Base-by-base conservation (phyloP, 805 yeast species). In the Metschnikowia proteae region DNA sequence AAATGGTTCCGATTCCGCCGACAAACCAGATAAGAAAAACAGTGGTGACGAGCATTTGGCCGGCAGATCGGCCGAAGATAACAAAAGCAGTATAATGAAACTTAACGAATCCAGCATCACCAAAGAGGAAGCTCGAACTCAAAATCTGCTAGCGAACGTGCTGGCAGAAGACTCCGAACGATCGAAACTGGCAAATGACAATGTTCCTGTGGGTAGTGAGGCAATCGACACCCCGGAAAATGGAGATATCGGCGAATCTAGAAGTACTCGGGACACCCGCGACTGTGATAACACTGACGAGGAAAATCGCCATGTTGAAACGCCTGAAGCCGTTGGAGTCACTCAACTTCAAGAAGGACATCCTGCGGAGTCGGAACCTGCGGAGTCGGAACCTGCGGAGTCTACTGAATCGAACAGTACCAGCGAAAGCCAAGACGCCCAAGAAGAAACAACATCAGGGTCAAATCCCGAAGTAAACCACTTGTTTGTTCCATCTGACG, bases 401-500 rank as follows among this genome's bases (percentile, higher is more conserved):
- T 27, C 32, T 27, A 13, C 32, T 8, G 31, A 5, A 41, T 11
- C 44, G 10, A 32, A 31, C n/a, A 13, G n/a, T 23, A 8, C 13
- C 11, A 17, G n/a, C 6, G 37, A 31, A 13, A 26, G 6, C 8
- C 8, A 30, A 41, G 37, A 32, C 47, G 13, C 22, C 17, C 48
- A 50, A 9, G 27, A 9, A 11, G 30, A 27, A 39, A 11, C 52
- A n/a, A 7, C 13, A 4, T 11, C 45, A 7, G 11, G 30, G 43
- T 29, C 9, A 33, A 17, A 13, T 6, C 45, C 33, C 13, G 54
- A 46, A 13, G 37, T 45, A 5, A 51, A 53, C 31, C 45, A 42
- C 8, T 36, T 55, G 33, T 54, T 54, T 35, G 52, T 52, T 6
- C 58, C 34, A 3, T 46, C 50, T 3, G 56, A 53, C 11, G 53